phyloP scores from a whole-genome alignment of 2,329 filamentous ascomycete species.

The Cladobotryum protrusum region DNA sequence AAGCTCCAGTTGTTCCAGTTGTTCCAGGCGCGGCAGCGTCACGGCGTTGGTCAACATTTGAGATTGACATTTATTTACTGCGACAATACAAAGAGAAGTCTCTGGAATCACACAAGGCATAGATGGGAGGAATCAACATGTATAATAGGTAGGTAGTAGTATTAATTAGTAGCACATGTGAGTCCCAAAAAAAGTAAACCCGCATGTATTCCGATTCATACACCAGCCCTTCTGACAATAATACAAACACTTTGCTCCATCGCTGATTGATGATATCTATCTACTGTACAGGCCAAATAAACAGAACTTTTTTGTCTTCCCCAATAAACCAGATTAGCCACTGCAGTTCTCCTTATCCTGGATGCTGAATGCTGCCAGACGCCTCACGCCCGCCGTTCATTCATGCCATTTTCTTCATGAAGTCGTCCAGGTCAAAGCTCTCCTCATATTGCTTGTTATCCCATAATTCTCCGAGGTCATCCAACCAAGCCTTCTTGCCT shows the following conservation, averaged over 20 bases:
- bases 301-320: background rate
- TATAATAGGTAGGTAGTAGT: no score
- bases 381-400: background rate
- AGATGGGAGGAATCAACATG: no score
- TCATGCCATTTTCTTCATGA: constrained; percentile 85
- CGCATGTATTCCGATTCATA: no score
- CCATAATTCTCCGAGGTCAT: constrained; percentile 94
- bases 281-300: constrained; percentile 5
- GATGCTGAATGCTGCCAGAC: background rate
- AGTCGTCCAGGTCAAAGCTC: constrained; percentile 92
- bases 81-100: no score
- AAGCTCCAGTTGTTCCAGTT: no score
- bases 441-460: constrained; percentile 97
- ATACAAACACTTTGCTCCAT: no score
- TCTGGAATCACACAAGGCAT: no score
- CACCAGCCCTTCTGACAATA: no score
- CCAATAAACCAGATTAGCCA: background rate
- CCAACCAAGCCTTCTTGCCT: constrained; percentile 92
- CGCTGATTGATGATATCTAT: background rate
- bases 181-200: no score
- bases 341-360: background rate
- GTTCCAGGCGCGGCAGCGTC: no score
- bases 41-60: background rate
- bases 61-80: background rate
- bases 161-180: no score